Conservation (phyloP, 2,329 filamentous ascomycete species). For the Botrytis fragariae region DNA sequence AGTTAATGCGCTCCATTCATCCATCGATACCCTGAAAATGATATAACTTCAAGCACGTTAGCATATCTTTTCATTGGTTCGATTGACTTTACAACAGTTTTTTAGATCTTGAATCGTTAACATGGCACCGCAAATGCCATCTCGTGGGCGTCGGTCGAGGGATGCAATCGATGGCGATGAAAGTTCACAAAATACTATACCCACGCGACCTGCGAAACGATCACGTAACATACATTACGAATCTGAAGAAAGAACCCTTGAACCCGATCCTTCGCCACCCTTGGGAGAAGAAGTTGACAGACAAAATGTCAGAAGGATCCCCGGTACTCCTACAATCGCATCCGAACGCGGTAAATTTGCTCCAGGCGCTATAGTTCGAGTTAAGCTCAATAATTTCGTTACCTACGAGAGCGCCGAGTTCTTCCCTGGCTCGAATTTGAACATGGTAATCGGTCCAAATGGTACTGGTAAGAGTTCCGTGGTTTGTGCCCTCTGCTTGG, state of each 20-base stretch:
- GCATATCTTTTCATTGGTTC: not conserved
- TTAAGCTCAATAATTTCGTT: constrained; percentile 85
- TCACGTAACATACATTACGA: constrained; percentile 25
- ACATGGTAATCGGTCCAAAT: constrained; percentile 99
- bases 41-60: not conserved
- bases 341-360: constrained; percentile 24
- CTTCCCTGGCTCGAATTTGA: constrained; percentile 83
- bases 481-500: constrained; percentile 93
- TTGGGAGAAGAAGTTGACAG: constrained; percentile 16
- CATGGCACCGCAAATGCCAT: constrained; percentile 21
- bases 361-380: constrained; percentile 83
- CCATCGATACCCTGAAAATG: not conserved
- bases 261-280: constrained; percentile 17
- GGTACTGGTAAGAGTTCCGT: constrained; percentile 97
- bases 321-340: not conserved
- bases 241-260: constrained; percentile 20
- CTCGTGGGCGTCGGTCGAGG: constrained; percentile 26
- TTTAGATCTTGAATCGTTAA: not conserved
- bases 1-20: not conserved
- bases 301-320: not conserved
- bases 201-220: constrained; percentile 31
- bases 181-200: constrained; percentile 27
- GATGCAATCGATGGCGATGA: constrained; percentile 33
- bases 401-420: constrained; percentile 94
- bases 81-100: not conserved